These are phyloP conservation scores for Neocucurbitaria cava DNA, from an alignment of 2,329 filamentous ascomycete species.

Conservation along the genomic window DNA sequence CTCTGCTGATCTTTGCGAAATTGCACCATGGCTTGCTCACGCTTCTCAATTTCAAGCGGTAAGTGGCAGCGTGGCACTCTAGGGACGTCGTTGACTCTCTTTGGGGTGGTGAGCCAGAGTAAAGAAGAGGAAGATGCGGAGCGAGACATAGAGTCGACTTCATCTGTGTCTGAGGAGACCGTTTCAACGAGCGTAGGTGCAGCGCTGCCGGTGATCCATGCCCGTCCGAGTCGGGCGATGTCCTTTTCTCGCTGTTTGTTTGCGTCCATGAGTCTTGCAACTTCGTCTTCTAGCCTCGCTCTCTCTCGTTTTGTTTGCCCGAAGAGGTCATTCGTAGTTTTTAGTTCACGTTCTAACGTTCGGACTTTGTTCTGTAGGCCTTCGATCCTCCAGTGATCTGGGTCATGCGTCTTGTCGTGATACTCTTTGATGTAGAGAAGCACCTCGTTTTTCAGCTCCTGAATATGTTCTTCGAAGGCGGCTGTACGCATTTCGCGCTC, in stretches of 20 bases:
- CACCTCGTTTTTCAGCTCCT: constrained; percentile 3
- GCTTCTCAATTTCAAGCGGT: not conserved
- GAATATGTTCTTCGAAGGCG: constrained; percentile 2
- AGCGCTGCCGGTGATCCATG: not conserved
- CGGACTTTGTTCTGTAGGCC: constrained; percentile 8
- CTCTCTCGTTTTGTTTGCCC: constrained; percentile 3
- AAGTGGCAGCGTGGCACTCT: not conserved
- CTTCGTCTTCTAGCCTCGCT: not conserved
- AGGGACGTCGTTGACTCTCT: not conserved
- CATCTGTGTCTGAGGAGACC: not conserved
- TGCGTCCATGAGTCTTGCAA: not conserved
- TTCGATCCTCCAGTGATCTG: constrained; percentile 7
- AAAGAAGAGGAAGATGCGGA: not conserved
- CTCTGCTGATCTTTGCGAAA: constrained; percentile 1
- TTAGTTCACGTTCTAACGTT: constrained; percentile 2
- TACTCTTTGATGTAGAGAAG: constrained; percentile 17
- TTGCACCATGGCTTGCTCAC: not conserved
- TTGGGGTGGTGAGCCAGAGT: not conserved
- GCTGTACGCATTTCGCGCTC: constrained; percentile 1
- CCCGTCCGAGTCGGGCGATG: not conserved
- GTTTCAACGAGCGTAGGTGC: not conserved
- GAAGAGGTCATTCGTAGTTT: not conserved
- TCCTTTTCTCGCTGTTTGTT: not conserved
- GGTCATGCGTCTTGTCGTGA: constrained; percentile 8
- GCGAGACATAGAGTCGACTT: not conserved